phyloP scores from a whole-genome alignment of 257 asterid species.

The Coffea eugenioides region DNA sequence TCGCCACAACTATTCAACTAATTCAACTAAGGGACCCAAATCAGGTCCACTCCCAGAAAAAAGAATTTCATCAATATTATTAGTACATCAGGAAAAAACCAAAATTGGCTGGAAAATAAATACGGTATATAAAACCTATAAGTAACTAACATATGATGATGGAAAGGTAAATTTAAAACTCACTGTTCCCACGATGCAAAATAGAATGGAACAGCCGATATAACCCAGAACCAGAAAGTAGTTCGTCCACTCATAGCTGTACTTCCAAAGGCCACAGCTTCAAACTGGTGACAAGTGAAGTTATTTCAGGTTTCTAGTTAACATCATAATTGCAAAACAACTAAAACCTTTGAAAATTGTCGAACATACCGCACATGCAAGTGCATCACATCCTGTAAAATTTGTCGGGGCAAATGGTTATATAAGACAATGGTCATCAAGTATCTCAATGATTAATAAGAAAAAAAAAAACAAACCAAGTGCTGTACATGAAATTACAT shows the following conservation, averaged over 20 bases:
- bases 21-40: not conserved
- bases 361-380: conserved; percentile 87
- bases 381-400: conserved; percentile 92
- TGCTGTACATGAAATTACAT: not conserved
- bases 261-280: conserved; percentile 90
- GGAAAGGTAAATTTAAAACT: conserved; percentile 18
- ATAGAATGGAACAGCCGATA: conserved; percentile 83
- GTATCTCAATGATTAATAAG: not conserved
- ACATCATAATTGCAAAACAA: conserved; percentile 11
- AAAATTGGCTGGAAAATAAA: not conserved
- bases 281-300: conserved; percentile 48
- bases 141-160: not conserved
- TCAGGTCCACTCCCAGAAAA: not conserved
- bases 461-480: not conserved
- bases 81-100: not conserved
- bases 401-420: conserved; percentile 20
- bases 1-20: not conserved
- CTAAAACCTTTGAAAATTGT: conserved; percentile 10
- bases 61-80: not conserved
- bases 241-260: conserved; percentile 76
- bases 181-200: conserved; percentile 92
- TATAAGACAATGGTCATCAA: conserved; percentile 22
- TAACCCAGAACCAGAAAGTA: conserved; percentile 88
- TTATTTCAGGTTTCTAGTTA: conserved; percentile 16
- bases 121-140: not conserved